These are phyloP conservation scores for Lagerstroemia speciosa DNA, from an alignment of 345 rosid species.

Conservation along the genomic window DNA sequence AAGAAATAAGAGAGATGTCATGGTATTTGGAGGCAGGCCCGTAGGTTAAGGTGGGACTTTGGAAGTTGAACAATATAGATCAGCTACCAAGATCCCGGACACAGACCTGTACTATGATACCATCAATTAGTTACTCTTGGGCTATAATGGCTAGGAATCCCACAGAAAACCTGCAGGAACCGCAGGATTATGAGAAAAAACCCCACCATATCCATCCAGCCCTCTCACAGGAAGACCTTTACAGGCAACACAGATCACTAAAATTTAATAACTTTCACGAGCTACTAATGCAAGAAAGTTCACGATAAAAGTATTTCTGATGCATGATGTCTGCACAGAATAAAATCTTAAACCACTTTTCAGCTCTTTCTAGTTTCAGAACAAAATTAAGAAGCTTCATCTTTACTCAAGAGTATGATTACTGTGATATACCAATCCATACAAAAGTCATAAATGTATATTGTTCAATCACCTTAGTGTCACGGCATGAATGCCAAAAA, in stretches of 20 bases:
- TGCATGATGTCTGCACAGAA: neutral
- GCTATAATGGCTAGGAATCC: neutral
- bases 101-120: conserved; percentile 1
- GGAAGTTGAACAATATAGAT: neutral
- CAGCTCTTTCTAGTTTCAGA: too few species aligned
- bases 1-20: neutral
- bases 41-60: neutral
- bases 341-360: neutral
- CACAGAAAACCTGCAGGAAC: conserved; percentile 1
- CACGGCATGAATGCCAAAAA: neutral
- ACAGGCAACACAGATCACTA: neutral
- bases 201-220: neutral
- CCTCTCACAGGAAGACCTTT: neutral
- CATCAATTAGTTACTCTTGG: neutral
- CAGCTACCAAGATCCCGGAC: neutral
- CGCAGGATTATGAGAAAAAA: neutral
- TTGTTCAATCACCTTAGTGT: neutral
- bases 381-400: too few species aligned
- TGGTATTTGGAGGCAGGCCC: conserved; percentile 2
- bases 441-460: neutral
- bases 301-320: neutral
- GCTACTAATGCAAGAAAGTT: neutral
- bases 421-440: neutral
- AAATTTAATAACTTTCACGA: neutral
- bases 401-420: neutral